phyloP scores from a whole-genome alignment of 306 rosid genomes.

The Medicago arabica region DNA sequence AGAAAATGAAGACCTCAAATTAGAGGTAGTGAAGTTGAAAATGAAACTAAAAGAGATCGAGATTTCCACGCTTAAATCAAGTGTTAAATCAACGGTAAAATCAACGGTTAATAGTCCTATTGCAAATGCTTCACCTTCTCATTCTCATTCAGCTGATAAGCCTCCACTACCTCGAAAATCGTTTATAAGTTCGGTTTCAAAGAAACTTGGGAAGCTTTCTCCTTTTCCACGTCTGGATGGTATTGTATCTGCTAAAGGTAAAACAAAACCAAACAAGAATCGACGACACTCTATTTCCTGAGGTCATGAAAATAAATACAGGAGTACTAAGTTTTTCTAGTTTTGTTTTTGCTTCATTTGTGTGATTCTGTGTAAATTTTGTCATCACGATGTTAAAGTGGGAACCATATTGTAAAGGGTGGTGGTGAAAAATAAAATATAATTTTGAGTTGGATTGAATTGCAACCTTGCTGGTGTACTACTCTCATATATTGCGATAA shows the following conservation, averaged over 20 bases:
- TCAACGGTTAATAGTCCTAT: conserved; percentile 62
- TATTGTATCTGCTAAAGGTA: conserved; percentile 53
- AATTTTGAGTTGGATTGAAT: conserved; percentile 37
- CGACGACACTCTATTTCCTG: conserved; percentile 91
- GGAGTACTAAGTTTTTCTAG: conserved; percentile 28
- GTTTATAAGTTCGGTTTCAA: conserved; percentile 70
- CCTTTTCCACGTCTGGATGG: conserved; percentile 82
- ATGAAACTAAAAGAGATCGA: conserved; percentile 77
- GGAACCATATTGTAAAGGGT: conserved; percentile 42
- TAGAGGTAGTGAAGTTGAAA: conserved; percentile 78
- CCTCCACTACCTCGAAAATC: conserved; percentile 84
- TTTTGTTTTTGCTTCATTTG: conserved; percentile 28
- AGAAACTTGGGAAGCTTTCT: conserved; percentile 70
- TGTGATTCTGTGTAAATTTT: conserved; percentile 50
- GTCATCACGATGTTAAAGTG: conserved; percentile 37
- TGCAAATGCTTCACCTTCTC: conserved; percentile 42
- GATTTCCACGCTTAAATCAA: conserved; percentile 28
- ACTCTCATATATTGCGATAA: too few species aligned
- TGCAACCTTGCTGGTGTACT: too few species aligned
- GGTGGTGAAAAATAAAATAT: conserved; percentile 43
- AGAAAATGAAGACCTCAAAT: conserved; percentile 76
- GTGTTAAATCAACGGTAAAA: conserved; percentile 7
- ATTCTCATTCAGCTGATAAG: conserved; percentile 57
- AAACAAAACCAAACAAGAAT: conserved; percentile 63
- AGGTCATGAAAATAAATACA: conserved; percentile 43